These are phyloP conservation scores for Paraphaeosphaeria minitans DNA, from an alignment of 2,329 filamentous ascomycete species.

Conservation along the genomic window DNA sequence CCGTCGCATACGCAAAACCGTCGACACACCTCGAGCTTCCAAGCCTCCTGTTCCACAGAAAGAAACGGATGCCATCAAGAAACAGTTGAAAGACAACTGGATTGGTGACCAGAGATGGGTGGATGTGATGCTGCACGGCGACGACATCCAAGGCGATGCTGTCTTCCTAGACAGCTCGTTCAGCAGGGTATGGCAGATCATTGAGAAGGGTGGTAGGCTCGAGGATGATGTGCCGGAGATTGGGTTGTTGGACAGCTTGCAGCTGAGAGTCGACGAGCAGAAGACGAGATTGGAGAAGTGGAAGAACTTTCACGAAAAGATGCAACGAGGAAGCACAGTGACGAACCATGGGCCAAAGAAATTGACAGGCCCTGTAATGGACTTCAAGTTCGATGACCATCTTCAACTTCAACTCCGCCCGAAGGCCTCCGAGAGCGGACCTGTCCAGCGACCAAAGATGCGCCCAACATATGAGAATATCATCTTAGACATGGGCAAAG, in stretches of 20 bases:
- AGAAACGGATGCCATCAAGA: conserved; percentile 55
- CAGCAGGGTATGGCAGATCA: conserved; percentile 71
- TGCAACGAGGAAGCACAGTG: conserved; percentile 22
- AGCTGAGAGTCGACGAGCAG: conserved; percentile 69
- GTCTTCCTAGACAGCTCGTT: conserved; percentile 70
- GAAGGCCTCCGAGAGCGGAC: conserved; percentile 15
- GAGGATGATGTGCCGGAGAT: conserved; percentile 59
- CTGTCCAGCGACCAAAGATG: conserved; percentile 17
- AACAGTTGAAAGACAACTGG: conserved; percentile 74
- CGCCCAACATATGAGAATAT: conserved; percentile 31
- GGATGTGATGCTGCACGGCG: conserved; percentile 71
- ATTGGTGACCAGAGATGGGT: conserved; percentile 77
- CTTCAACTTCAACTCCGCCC: conserved; percentile 34
- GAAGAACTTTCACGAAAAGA: conserved; percentile 66
- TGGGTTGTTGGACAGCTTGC: conserved; percentile 72
- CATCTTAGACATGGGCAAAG: conserved; percentile 37
- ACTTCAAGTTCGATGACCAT: conserved; percentile 42
- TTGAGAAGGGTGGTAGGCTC: conserved; percentile 63
- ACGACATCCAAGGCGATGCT: conserved; percentile 62
- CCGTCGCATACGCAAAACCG: conserved; percentile 55
- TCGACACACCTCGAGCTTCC: conserved; percentile 30
- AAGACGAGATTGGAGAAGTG: conserved; percentile 72
- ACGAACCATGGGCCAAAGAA: conserved; percentile 10
- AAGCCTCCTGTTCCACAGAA: conserved; percentile 39
- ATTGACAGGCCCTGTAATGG: conserved; percentile 12